Conservation (phyloP, 441 rosid genomes). For the Populus hybrid region DNA sequence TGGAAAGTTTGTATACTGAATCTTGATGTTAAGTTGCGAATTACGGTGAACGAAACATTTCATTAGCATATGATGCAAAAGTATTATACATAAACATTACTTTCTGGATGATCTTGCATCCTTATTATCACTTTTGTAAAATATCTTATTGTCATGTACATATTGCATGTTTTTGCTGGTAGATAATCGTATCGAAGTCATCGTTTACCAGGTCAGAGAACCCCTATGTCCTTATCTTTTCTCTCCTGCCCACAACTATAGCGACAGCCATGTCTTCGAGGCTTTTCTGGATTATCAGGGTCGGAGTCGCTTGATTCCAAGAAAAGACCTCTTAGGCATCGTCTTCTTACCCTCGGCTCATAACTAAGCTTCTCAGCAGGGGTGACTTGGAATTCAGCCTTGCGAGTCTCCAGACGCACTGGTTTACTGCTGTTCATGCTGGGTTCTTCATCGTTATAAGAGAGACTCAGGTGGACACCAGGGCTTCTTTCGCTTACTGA, state of each 20-base stretch:
- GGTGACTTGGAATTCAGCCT: constrained; percentile 36
- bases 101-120: constrained; percentile 27
- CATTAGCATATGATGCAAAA: constrained; percentile 3
- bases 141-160: constrained; percentile 8
- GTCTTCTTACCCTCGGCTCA: constrained; percentile 58
- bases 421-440: constrained; percentile 17
- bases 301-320: constrained; percentile 76
- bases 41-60: constrained; percentile 16
- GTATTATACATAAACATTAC: constrained; percentile 4
- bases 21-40: constrained; percentile 7
- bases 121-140: constrained; percentile 22
- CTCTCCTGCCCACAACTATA: constrained; percentile 41
- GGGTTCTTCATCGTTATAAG: constrained; percentile 23
- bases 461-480: constrained; percentile 54
- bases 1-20: constrained; percentile 6
- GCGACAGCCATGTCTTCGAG: constrained; percentile 74
- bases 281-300: constrained; percentile 60
- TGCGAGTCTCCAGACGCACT: constrained; percentile 32
- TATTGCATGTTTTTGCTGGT: not conserved
- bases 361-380: constrained; percentile 46
- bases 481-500: constrained; percentile 57
- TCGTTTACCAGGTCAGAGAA: constrained; percentile 20
- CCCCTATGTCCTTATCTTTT: constrained; percentile 37
- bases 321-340: constrained; percentile 78
- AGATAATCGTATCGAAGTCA: constrained; percentile 1